Percentiles rank a stretch among this genome's conserved stretches.
Conservation (phyloP, 129 eudicot genomes). For the Tanacetum coccineum region DNA sequence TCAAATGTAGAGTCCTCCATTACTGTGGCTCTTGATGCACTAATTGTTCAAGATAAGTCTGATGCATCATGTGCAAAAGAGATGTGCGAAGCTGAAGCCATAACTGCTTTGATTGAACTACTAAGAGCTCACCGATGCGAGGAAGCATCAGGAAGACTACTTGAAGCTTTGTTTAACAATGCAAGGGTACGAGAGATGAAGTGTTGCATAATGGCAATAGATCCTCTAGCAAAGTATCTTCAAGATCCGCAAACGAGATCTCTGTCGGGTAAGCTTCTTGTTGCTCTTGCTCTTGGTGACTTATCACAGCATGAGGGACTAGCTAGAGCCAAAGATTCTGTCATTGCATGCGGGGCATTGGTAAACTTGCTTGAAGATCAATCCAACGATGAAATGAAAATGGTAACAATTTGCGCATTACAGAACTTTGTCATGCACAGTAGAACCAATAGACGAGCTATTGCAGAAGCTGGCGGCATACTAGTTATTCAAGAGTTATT, state of each 20-base stretch:
- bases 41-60: slow-evolving; percentile 52
- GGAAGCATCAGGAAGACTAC: slow-evolving; percentile 62
- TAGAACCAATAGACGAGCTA: slow-evolving; percentile 73
- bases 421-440: slow-evolving; percentile 81
- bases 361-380: slow-evolving; percentile 62
- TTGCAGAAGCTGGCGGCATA: slow-evolving; percentile 90
- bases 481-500: slow-evolving; percentile 58
- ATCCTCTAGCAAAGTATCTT: slow-evolving; percentile 72
- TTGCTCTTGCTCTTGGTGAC: slow-evolving; percentile 81
- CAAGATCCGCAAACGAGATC: slow-evolving; percentile 71
- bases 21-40: slow-evolving; percentile 53
- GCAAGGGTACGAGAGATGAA: slow-evolving; percentile 62
- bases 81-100: slow-evolving; percentile 73
- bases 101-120: slow-evolving; percentile 62
- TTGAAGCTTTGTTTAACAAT: slow-evolving; percentile 65
- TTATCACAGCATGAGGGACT: slow-evolving; percentile 74
- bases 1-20: slow-evolving; percentile 48
- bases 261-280: slow-evolving; percentile 57
- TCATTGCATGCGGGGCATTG: slow-evolving; percentile 66
- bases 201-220: slow-evolving; percentile 55
- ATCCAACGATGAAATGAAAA: slow-evolving; percentile 57
- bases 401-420: slow-evolving; percentile 78
- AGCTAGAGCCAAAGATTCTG: slow-evolving; percentile 59
- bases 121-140: slow-evolving; percentile 75
- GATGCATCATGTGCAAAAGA: slow-evolving; percentile 54